Evolutionary conservation across 1,139 yeast genomes (phyloP).

Genomic region (Scheffersomyces cryptocercus): DNA sequence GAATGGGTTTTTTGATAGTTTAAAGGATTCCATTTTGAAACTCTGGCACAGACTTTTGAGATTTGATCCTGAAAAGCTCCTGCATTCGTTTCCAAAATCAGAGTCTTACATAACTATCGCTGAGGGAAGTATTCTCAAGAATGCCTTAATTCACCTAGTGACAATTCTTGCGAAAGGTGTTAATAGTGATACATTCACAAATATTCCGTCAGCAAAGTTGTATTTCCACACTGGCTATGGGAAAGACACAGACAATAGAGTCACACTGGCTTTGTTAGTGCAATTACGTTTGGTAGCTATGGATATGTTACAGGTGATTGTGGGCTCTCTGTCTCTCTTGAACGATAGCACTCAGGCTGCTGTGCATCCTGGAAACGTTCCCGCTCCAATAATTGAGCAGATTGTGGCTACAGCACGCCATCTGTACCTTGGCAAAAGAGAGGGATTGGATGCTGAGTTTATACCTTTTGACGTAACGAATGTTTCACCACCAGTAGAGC

Average conservation of each 20-base stretch:
- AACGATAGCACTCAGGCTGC: conserved; percentile 4
- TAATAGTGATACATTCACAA: conserved; percentile 23
- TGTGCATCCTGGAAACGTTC: conserved; percentile 8
- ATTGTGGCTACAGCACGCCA: conserved; percentile 36
- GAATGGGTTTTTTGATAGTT: conserved; percentile 38
- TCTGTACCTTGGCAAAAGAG: conserved; percentile 27
- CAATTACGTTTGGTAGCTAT: conserved; percentile 43
- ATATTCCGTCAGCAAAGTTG: conserved; percentile 24
- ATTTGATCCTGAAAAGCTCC: conserved; percentile 20
- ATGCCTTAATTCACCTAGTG: conserved; percentile 43
- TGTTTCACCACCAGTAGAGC: conserved; percentile 53
- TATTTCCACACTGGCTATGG: conserved; percentile 27
- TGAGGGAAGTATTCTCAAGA: conserved; percentile 38
- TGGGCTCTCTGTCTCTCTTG: conserved; percentile 22
- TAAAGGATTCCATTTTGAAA: conserved; percentile 23
- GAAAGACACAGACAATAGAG: conserved; percentile 18
- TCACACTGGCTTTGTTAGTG: conserved; percentile 34
- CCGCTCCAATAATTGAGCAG: conserved; percentile 32
- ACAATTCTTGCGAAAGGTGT: conserved; percentile 42
- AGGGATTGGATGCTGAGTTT: conserved; percentile 29
- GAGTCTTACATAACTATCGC: conserved; percentile 38
- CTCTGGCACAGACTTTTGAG: conserved; percentile 21
- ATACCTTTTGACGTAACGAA: conserved; percentile 49
- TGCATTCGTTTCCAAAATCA: conserved; percentile 24
- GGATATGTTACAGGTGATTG: conserved; percentile 30